Conservation (phyloP, 1,284 basidiomycete species). For the Papiliotrema terrestris region DNA sequence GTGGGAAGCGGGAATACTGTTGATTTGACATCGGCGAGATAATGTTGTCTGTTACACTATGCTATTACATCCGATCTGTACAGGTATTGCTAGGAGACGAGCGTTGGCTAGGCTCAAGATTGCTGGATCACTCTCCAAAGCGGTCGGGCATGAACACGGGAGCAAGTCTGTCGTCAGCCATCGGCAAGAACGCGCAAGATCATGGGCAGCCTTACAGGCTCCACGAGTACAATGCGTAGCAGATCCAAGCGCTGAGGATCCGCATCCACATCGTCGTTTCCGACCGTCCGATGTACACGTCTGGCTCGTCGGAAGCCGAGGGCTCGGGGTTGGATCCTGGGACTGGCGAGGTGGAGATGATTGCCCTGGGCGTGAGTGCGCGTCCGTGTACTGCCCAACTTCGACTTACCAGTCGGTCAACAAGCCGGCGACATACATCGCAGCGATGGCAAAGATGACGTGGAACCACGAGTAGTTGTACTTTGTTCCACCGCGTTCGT, state of each 20-base stretch:
- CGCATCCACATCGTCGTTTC: slow-evolving; percentile 99
- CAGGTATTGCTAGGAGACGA: too few species aligned
- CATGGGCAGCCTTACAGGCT: slow-evolving; percentile 54
- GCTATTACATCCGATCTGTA: too few species aligned
- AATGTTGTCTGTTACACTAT: too few species aligned
- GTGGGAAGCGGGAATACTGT: slow-evolving; percentile 22
- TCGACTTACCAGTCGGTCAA: slow-evolving; percentile 87
- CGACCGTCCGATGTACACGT: slow-evolving; percentile 92
- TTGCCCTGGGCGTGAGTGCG: slow-evolving; percentile 31
- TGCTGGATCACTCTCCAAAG: slow-evolving; percentile 34
- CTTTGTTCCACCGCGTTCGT: slow-evolving; percentile 92
- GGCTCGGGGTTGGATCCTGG: slow-evolving; percentile 33
- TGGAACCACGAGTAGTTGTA: slow-evolving; percentile 99
- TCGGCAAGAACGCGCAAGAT: too few species aligned
- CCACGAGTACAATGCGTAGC: slow-evolving; percentile 85
- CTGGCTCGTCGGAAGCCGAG: slow-evolving; percentile 40
- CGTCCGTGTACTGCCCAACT: too few species aligned
- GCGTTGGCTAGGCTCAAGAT: not conserved
- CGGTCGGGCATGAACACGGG: slow-evolving; percentile 79
- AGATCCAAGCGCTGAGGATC: slow-evolving; percentile 91
- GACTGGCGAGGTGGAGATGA: slow-evolving; percentile 41
- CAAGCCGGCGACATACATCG: slow-evolving; percentile 99
- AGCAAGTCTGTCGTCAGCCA: slow-evolving; percentile 56
- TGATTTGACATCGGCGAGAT: too few species aligned
- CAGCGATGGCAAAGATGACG: slow-evolving; percentile 89